Evolutionary conservation across 768 basidiomycete genomes (phyloP), one percentile per base, ranked within the genome.

Genomic region (Jaapia argillacea): DNA sequence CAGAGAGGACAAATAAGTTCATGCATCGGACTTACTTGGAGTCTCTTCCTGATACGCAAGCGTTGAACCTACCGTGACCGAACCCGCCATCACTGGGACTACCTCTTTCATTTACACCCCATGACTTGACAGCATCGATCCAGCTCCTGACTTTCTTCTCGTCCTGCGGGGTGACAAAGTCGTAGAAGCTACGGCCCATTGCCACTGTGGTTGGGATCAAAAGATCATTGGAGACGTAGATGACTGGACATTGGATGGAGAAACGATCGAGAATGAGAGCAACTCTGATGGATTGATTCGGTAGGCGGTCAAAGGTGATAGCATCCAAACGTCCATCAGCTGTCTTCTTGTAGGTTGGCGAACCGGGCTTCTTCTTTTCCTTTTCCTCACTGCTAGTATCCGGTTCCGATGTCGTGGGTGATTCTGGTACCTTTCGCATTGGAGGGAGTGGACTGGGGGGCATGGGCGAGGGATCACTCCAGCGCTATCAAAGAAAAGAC

Each of bases 11-110:
- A 33, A 33, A 16, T 10, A 33, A 33, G 28, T n/a, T n/a, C n/a
- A n/a, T n/a, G n/a, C n/a, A n/a, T n/a, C 28, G 14, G 23, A 45
- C 72, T 45, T 46, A 78, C 82, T 69, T 67, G 0, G 79, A 78
- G 53, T 85, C 79, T 47, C 86, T 64, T 0, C 83, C 82, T 40
- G 69, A 67, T 1, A 69, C 59, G 42, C 72, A 58, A 3, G 85
- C 52, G 33, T 59, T 63, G 51, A 89, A 89, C 53, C 72, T 74
- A 14, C 85, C 85, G 60, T 83, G 89, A 13, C 84, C 86, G 56
- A 89, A 89, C 1, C 86, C 86, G 25, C 85, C 85, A 50, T 87
- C 84, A 55, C 81, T 83, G 20, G 85, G 85, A 59, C 84, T 81
- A 0, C 85, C 86, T 2, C 77, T 73, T 58, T 88, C 86, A 48